Conservation (phyloP, 176 grass and related monocot species). For the Bolboschoenus planiculmis region DNA sequence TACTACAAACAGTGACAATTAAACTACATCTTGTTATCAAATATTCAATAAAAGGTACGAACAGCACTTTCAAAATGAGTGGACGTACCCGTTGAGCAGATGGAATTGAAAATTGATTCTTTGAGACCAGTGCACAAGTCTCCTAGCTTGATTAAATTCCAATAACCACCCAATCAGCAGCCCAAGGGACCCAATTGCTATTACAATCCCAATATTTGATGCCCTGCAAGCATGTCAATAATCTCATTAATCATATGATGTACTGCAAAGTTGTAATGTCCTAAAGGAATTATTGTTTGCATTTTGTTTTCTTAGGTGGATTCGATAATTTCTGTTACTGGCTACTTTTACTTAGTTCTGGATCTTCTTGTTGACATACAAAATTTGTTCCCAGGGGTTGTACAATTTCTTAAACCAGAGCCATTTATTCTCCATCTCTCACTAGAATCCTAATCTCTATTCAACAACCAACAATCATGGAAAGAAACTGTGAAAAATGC, state of each 20-base stretch:
- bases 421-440: neutral
- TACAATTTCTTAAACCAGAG: neutral
- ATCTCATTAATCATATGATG: neutral
- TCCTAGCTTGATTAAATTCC: constrained; percentile 62
- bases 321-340: neutral
- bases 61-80: neutral
- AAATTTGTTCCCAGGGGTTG: neutral
- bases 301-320: neutral
- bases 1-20: neutral
- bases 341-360: neutral
- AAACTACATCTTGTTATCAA: neutral
- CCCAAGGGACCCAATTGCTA: constrained; percentile 82
- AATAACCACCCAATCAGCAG: constrained; percentile 76
- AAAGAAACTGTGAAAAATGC: neutral
- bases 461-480: neutral
- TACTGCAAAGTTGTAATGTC: constrained; percentile 4
- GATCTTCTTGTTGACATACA: neutral
- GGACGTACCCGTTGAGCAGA: neutral
- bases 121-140: constrained; percentile 43
- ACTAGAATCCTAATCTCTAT: neutral
- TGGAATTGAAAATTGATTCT: constrained; percentile 47
- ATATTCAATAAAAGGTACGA: neutral
- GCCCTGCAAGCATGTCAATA: constrained; percentile 33
- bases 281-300: neutral
- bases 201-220: constrained; percentile 75